Conservation (phyloP, 257 asterid species). For the Penstemon barbatus region DNA sequence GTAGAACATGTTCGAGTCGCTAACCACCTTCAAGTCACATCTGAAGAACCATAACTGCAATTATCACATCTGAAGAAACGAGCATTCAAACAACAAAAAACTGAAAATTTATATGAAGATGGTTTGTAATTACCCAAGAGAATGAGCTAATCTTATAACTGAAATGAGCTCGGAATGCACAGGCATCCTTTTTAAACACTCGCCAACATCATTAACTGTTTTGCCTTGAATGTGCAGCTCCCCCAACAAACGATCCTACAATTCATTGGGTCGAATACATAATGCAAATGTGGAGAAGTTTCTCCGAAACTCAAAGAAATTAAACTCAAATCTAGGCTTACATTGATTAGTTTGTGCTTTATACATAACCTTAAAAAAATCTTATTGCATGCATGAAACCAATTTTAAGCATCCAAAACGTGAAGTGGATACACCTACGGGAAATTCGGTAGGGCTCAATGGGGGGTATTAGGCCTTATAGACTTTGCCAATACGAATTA, state of each 20-base stretch:
- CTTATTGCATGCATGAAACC: not conserved
- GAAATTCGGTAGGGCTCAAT: too few relatives aligned
- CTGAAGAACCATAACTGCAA: constrained; percentile 40
- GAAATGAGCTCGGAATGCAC: constrained; percentile 54
- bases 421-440: too few relatives aligned
- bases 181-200: constrained; percentile 61
- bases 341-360: too few relatives aligned
- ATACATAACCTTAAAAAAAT: not conserved
- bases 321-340: not conserved
- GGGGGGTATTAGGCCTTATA: too few relatives aligned
- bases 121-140: constrained; percentile 49
- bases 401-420: not conserved
- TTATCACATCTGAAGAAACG: constrained; percentile 2
- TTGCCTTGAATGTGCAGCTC: constrained; percentile 62
- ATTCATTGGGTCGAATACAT: constrained; percentile 11
- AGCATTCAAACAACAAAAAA: not conserved
- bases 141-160: constrained; percentile 62
- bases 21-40: constrained; percentile 80
- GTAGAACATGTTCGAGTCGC: constrained; percentile 75
- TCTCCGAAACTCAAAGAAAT: constrained; percentile 15
- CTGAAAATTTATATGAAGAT: not conserved
- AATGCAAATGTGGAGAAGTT: constrained; percentile 2
- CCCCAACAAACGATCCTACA: constrained; percentile 75
- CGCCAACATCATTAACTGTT: constrained; percentile 54
- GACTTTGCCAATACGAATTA: too few relatives aligned